Evolutionary conservation across 2,329 filamentous ascomycete species (phyloP), one percentile per base, ranked within the genome.

Genomic region (Diaporthe sp.): DNA sequence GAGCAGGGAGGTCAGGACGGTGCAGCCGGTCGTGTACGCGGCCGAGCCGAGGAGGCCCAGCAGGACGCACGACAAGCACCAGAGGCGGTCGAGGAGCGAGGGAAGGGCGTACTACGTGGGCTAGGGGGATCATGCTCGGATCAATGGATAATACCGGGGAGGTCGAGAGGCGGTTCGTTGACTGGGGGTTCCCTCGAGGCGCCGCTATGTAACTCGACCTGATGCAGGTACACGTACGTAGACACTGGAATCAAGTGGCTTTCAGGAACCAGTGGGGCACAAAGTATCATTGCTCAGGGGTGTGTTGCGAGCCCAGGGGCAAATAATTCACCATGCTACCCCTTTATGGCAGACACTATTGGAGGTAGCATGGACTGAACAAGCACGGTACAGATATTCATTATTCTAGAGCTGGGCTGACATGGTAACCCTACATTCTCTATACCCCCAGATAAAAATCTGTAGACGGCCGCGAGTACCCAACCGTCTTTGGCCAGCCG

Each of bases 11-110:
- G 65, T 42, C 34, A 34, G 46, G 49, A 53, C 28, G 22, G 49
- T 70, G 49, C 65, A 70, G 34, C 67, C 67, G n/a, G 34, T 60
- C 4, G 67, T 71, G 34, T 57, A 71, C 42, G 25, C 53, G 49
- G 34, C 31, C 22, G 67, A 57, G 51, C 67, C 67, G 67, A 71
- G 67, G 49, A 10, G 51, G 67, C 67, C 51, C n/a, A 57, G 67
- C 25, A 44, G 67, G 51, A 22, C 67, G 65, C 53, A 70, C 31
- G 65, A 58, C 6, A 58, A 60, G 34, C 34, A 60, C 57, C 19
- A 10, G 57, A 39, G 34, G 34, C 34, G 57, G 34, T 60, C 57
- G 31, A 60, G 57, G 57, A 60, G 57, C 57, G 57, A 60, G 57
- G 57, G 55, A 7, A 58, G 31, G 55, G 31, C 28, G 28, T 58